Conservation (phyloP, 495 filamentous ascomycete genomes). For the Lophiostoma macrostomum region DNA sequence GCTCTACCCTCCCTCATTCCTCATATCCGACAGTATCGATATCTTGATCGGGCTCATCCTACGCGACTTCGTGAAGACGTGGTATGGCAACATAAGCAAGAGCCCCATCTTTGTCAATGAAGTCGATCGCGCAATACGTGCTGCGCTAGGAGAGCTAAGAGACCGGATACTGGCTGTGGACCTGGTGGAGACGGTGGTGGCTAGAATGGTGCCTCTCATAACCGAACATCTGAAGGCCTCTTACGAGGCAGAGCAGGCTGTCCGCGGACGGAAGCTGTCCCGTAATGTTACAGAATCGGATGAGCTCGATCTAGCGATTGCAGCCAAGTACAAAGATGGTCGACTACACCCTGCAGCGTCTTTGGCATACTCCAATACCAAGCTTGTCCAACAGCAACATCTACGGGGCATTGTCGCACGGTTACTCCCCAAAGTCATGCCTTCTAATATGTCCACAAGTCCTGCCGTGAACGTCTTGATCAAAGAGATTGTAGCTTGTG, state of each 20-base stretch:
- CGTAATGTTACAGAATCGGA: conserved; percentile 92
- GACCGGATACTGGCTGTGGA: conserved; percentile 70
- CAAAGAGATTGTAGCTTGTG: conserved; percentile 79
- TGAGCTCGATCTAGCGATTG: conserved; percentile 91
- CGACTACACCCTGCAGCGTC: conserved; percentile 87
- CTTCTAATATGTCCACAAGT: conserved; percentile 69
- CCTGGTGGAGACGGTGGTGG: conserved; percentile 74
- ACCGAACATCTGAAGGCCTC: conserved; percentile 91
- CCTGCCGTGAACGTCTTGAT: conserved; percentile 74
- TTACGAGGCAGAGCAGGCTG: conserved; percentile 80
- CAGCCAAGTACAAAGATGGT: conserved; percentile 84
- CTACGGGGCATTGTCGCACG: conserved; percentile 66
- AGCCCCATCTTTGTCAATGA: conserved; percentile 78
- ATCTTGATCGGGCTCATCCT: conserved; percentile 71
- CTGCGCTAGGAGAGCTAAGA: conserved; percentile 66
- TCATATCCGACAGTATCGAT: conserved; percentile 78
- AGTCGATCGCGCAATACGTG: conserved; percentile 74
- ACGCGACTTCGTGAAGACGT: conserved; percentile 81
- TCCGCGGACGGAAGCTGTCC: conserved; percentile 82
- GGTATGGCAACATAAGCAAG: conserved; percentile 83
- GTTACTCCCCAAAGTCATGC: conserved; percentile 74
- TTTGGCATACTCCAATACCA: conserved; percentile 75
- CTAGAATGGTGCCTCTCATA: conserved; percentile 78
- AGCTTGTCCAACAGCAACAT: conserved; percentile 80
- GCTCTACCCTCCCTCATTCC: conserved; percentile 73